These are phyloP conservation scores for Psilocybe subaeruginosa DNA, from an alignment of 768 basidiomycete genomes.

Conservation along the genomic window DNA sequence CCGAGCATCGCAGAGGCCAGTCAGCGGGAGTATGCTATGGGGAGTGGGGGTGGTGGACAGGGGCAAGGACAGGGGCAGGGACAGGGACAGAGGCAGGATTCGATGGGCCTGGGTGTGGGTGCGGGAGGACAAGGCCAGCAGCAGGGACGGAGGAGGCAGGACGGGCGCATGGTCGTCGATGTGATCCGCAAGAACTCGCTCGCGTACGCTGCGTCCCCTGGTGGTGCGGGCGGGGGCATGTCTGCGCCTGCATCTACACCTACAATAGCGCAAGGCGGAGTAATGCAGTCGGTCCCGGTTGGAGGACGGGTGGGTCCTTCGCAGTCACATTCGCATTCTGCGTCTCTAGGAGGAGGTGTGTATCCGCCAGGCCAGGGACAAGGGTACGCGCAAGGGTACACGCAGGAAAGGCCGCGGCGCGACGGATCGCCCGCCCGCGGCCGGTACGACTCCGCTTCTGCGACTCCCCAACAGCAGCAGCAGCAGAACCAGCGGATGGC, in stretches of 20 bases:
- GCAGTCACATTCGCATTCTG: too few relatives aligned
- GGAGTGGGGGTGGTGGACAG: background rate
- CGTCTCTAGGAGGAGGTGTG: background rate
- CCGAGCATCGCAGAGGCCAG: slow-evolving; percentile 11
- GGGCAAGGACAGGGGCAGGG: slow-evolving; percentile 12
- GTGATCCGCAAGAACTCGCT: slow-evolving; percentile 55
- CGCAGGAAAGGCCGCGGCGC: background rate
- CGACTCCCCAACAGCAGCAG: too few relatives aligned
- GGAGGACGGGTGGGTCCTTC: too few relatives aligned
- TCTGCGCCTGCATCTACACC: too few relatives aligned
- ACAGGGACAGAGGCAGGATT: slow-evolving; percentile 15
- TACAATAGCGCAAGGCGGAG: too few relatives aligned
- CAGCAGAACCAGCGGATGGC: background rate
- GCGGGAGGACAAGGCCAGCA: too few relatives aligned
- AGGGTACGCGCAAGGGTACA: slow-evolving; percentile 3
- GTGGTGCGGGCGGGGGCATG: too few relatives aligned
- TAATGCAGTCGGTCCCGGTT: too few relatives aligned
- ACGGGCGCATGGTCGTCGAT: slow-evolving; percentile 52
- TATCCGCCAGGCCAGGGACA: background rate
- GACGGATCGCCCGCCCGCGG: background rate
- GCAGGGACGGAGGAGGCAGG: slow-evolving; percentile 25
- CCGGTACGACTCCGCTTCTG: too few relatives aligned
- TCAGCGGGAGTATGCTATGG: too few relatives aligned
- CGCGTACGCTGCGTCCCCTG: background rate
- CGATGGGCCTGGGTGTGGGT: too few relatives aligned